Evolutionary conservation across 805 yeast species (phyloP), one percentile per base, ranked within the genome.

Genomic region (Scheffersomyces ergatensis): DNA sequence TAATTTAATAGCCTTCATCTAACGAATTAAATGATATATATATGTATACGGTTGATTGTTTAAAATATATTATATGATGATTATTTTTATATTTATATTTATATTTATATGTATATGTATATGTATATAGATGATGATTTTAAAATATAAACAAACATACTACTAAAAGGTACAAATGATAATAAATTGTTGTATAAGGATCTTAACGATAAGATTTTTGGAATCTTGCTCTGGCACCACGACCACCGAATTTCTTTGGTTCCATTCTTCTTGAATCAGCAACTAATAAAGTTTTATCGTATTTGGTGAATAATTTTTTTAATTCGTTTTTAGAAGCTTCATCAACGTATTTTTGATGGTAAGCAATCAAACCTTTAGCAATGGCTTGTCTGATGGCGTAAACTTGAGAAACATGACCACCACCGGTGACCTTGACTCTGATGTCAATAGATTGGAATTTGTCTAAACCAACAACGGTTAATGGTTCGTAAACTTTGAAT

Each of bases 171-270:
- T 21, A 21, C 24, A 21, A 21, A 14, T 14, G 32, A 29, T 14
- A 29, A 14, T 29, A 6, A 4, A 14, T 5, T 26, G n/a, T 11
- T 6, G 19, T 4, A 14, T 18, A 32, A 20, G 24, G 5, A 40
- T 39, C 51, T 79, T 92, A 93, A 90, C 99, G 99, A 93, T 93
- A 93, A 75, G 99, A 93, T 78, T 93, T 93, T 85, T 93, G 99
- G 97, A 88, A 92, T 82, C 98, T 92, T 72, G 99, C 93, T 83
- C 99, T 93, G 80, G 99, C 99, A 88, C 99, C 99, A 78, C 95
- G 96, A 84, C 99, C 99, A 83, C 99, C 99, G 83, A 93, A 93
- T 84, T 93, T 93, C 97, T 93, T 93, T 85, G 99, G 99, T 83
- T 93, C 99, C 85, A 90, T 85, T 85, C 96, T 92, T 87, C 99